These are phyloP conservation scores for Heritiera fomes DNA, from an alignment of 345 rosid species.

Conservation along the genomic window DNA sequence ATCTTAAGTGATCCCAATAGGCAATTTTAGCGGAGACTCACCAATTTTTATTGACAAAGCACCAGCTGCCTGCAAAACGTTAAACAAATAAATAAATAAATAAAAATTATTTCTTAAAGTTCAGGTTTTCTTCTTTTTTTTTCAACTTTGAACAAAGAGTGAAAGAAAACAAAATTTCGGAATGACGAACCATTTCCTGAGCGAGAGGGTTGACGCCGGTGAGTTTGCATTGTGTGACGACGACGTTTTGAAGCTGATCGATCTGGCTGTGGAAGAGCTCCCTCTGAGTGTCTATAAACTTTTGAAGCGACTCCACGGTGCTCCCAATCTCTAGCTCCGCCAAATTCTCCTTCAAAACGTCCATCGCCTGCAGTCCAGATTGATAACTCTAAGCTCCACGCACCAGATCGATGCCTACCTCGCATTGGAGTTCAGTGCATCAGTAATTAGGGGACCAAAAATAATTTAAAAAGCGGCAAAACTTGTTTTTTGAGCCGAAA, in stretches of 20 bases:
- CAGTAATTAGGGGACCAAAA: not conserved
- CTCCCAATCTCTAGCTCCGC: conserved; percentile 60
- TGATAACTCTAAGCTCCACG: conserved; percentile 32
- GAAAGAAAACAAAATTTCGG: not conserved
- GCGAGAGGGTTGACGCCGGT: conserved; percentile 99
- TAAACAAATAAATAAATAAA: not conserved
- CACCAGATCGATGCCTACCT: conserved; percentile 28
- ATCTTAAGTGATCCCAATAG: not conserved
- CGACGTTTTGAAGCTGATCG: conserved; percentile 75
- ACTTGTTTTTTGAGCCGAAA: not conserved
- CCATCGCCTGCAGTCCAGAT: conserved; percentile 43
- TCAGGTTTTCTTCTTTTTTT: not conserved
- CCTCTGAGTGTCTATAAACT: conserved; percentile 64
- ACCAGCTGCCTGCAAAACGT: conserved; percentile 80
- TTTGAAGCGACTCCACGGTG: conserved; percentile 63
- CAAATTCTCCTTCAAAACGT: conserved; percentile 42
- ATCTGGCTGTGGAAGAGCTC: conserved; percentile 82
- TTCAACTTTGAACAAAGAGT: conserved; percentile 6
- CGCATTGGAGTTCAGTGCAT: conserved; percentile 30
- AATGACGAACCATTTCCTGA: conserved; percentile 82
- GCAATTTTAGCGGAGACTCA: conserved; percentile 41
- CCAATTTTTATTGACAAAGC: conserved; percentile 92
- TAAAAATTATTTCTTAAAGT: not conserved
- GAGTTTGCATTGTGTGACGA: conserved; percentile 86
- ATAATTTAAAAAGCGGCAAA: not conserved